Evolutionary conservation across 1,139 yeast species (phyloP), one percentile per base, ranked within the genome.

Genomic region (Taiozyma sp.): DNA sequence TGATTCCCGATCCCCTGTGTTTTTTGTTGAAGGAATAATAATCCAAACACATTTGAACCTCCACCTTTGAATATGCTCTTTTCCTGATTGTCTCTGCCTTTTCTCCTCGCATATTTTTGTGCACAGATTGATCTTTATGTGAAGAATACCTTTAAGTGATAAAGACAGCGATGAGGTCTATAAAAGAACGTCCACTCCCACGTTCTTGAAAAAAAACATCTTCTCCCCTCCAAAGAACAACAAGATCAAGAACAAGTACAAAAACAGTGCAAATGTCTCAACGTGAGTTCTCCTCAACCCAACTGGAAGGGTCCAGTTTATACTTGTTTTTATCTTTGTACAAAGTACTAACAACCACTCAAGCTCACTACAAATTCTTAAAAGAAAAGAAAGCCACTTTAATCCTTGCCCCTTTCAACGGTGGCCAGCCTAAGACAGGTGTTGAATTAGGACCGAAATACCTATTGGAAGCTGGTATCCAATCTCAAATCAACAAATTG

Each of bases 401-500:
- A 51, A 80, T 90, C 57, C 75, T 58, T 29, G 97, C 96, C 0
- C 97, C 97, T 49, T 90, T 90, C 67, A 83, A 91, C 39, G 98
- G 97, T n/a, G 99, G 99, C 53, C 99, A 91, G 69, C 95, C 91
- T 48, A 87, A 88, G 63, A 80, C 85, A 37, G 99, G 99, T 50
- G 97, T 91, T 42, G 98, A 91, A 63, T 79, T 83, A 52, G 99
- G 97, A 30, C 98, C 99, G n/a, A 80, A 83, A 55, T 85, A 80
- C 66, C 75, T 91, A 56, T 68, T 89, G 50, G 78, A 84, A 56
- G 80, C 82, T 51, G 97, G 97, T 4, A 75, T 91, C 52, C 73
- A 80, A 53, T 61, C 76, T 40, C 87, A 85, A 60, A 66, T 91
- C 51, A 70, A 79, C 56, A 69, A 72, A 3, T 74, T 90, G 49